Evolutionary conservation across 805 yeast genomes (phyloP).

Genomic region (Tanozyma kutaoensis): DNA sequence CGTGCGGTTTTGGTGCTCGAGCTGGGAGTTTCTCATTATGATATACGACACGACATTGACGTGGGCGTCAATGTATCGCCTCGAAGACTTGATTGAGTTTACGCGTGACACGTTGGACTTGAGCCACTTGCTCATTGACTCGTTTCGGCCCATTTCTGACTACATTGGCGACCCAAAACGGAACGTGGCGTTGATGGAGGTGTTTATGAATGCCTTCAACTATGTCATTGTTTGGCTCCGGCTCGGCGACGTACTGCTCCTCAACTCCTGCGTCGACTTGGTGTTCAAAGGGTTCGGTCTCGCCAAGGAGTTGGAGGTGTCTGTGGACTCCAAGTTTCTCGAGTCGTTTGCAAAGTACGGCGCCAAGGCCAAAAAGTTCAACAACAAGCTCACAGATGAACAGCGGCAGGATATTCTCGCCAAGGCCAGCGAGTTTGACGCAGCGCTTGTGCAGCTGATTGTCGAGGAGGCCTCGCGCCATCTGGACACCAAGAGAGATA

Average conservation of each 20-base stretch:
- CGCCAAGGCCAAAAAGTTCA: slow-evolving; percentile 49
- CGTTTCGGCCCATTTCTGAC: slow-evolving; percentile 35
- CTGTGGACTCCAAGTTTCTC: slow-evolving; percentile 39
- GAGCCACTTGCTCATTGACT: slow-evolving; percentile 53
- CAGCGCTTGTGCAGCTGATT: slow-evolving; percentile 38
- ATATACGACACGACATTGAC: slow-evolving; percentile 51
- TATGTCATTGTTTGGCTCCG: slow-evolving; percentile 71
- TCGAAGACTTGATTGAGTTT: slow-evolving; percentile 55
- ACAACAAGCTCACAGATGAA: slow-evolving; percentile 54
- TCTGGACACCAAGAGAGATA: too few relatives aligned
- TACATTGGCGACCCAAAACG: slow-evolving; percentile 4
- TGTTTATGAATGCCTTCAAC: slow-evolving; percentile 49
- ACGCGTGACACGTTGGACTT: slow-evolving; percentile 79
- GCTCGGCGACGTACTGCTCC: slow-evolving; percentile 63
- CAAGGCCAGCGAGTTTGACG: slow-evolving; percentile 45
- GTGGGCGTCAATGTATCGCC: slow-evolving; percentile 62
- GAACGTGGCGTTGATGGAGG: slow-evolving; percentile 24
- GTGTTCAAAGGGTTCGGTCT: slow-evolving; percentile 55
- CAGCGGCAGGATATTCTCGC: slow-evolving; percentile 54
- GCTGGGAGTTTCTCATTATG: slow-evolving; percentile 64
- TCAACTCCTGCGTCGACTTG: slow-evolving; percentile 59
- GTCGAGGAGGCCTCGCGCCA: slow-evolving; percentile 4
- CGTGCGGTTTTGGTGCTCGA: slow-evolving; percentile 44
- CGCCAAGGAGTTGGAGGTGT: slow-evolving; percentile 39
- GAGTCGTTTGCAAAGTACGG: slow-evolving; percentile 51